Evolutionary conservation across 768 basidiomycete species (phyloP).

Genomic region (Cystoderma amianthinum): DNA sequence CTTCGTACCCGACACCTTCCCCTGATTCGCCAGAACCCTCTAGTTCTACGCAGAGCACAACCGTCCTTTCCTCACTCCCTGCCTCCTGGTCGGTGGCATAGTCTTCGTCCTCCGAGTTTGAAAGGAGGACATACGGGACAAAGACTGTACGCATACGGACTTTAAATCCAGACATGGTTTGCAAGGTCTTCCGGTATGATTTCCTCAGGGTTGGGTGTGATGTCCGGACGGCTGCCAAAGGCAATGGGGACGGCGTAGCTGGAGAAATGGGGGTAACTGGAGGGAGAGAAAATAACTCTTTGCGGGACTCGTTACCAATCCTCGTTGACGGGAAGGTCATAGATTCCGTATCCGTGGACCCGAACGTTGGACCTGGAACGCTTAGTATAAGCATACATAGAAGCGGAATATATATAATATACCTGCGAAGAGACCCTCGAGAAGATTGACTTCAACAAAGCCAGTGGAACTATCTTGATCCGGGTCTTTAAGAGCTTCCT

Average conservation of each 20-base stretch:
- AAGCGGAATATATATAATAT: conserved; percentile 9
- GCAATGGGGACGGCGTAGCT: conserved; percentile 37
- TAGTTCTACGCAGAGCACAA: conserved; percentile 87
- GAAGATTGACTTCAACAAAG: conserved; percentile 50
- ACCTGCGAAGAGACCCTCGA: conserved; percentile 63
- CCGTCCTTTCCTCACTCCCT: conserved; percentile 72
- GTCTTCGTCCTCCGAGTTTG: conserved; percentile 38
- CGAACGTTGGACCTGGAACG: conserved; percentile 40
- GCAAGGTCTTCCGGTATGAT: conserved; percentile 75
- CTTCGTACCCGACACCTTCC: conserved; percentile 56
- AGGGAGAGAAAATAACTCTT: conserved; percentile 58
- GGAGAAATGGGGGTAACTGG: conserved; percentile 34
- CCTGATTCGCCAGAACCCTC: conserved; percentile 73
- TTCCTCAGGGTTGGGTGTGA: conserved; percentile 72
- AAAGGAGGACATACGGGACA: conserved; percentile 75
- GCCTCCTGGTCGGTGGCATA: conserved; percentile 58
- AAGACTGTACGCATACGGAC: conserved; percentile 95
- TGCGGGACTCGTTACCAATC: conserved; percentile 61
- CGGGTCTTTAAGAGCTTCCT: conserved; percentile 18
- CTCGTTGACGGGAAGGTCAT: conserved; percentile 63
- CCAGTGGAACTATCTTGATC: conserved; percentile 31
- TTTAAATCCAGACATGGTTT: conserved; percentile 75
- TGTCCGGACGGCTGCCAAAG: conserved; percentile 38
- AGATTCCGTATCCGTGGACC: not conserved
- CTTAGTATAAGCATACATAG: no score